Percentiles rank a stretch among this genome's conserved stretches.
Conservation (phyloP, 1,139 yeast species). For the Debaryomycetaceae sp. region DNA sequence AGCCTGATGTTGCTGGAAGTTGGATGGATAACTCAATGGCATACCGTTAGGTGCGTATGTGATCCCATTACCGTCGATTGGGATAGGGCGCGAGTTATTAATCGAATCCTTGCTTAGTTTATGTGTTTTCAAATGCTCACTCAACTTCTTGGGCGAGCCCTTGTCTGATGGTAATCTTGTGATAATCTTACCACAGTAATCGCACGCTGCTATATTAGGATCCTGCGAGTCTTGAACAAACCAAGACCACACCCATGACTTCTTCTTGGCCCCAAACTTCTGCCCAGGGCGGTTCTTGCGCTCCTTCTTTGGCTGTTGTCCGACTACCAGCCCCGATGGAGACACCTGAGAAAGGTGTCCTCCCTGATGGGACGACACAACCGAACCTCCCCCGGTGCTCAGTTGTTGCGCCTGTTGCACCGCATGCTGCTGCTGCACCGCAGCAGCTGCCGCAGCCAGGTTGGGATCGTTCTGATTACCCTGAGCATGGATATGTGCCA, state of each 20-base stretch:
- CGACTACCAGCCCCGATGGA: slow-evolving; percentile 5
- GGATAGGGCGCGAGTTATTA: slow-evolving; percentile 31
- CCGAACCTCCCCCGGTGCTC: slow-evolving; percentile 5
- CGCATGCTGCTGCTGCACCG: slow-evolving; percentile 10
- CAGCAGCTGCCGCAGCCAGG: slow-evolving; percentile 13
- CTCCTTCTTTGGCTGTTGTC: slow-evolving; percentile 15
- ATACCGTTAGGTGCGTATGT: slow-evolving; percentile 29
- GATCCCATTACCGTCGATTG: slow-evolving; percentile 39
- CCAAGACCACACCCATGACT: slow-evolving; percentile 65
- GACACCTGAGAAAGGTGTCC: background rate
- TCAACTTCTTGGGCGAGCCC: slow-evolving; percentile 57
- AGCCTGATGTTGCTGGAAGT: slow-evolving; percentile 8
- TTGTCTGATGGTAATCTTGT: slow-evolving; percentile 49
- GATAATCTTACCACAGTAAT: slow-evolving; percentile 48
- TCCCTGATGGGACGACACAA: background rate
- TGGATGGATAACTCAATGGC: slow-evolving; percentile 16
- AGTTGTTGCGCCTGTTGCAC: slow-evolving; percentile 13
- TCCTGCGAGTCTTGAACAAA: slow-evolving; percentile 49
- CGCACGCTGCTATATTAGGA: slow-evolving; percentile 53
- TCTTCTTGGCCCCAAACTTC: slow-evolving; percentile 56
- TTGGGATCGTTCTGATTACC: slow-evolving; percentile 8
- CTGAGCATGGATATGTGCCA: slow-evolving; percentile 7
- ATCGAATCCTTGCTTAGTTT: slow-evolving; percentile 39
- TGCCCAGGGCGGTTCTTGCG: slow-evolving; percentile 47
- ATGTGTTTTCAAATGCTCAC: slow-evolving; percentile 56